A percentile compares a stretch with the other conserved stretches of the same genome.
phyloP scores from a whole-genome alignment of 1,284 basidiomycete genomes.

The Melampsora americana region DNA sequence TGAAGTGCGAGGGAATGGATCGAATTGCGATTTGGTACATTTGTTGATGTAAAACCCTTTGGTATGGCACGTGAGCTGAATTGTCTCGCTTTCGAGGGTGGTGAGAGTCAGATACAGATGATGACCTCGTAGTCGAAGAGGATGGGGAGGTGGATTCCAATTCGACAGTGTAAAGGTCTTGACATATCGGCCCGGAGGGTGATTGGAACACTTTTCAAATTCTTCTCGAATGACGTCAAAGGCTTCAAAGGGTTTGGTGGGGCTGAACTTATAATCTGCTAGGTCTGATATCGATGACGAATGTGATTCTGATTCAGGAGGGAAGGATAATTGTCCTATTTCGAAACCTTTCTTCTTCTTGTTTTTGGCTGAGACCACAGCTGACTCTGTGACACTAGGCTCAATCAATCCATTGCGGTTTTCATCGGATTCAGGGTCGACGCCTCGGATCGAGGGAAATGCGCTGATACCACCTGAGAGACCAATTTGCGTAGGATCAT shows the following conservation, averaged over 20 bases:
- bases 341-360: constrained; percentile 46
- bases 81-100: constrained; percentile 60
- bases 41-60: constrained; percentile 61
- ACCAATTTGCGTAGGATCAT: constrained; percentile 48
- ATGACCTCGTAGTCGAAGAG: constrained; percentile 58
- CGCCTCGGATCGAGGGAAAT: constrained; percentile 45
- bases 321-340: constrained; percentile 12
- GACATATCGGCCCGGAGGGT: constrained; percentile 54
- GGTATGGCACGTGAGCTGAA: constrained; percentile 59
- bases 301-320: constrained; percentile 33
- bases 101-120: constrained; percentile 61
- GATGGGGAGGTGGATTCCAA: constrained; percentile 63
- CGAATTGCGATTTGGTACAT: constrained; percentile 47
- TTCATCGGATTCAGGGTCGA: constrained; percentile 8
- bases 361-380: constrained; percentile 11
- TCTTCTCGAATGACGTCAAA: constrained; percentile 56
- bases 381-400: constrained; percentile 9
- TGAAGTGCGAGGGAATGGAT: constrained; percentile 30
- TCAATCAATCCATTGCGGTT: constrained; percentile 8
- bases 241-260: constrained; percentile 51
- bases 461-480: constrained; percentile 47
- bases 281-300: constrained; percentile 38
- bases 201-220: constrained; percentile 51
- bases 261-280: constrained; percentile 49
- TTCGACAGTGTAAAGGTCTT: constrained; percentile 59